Base-by-base conservation (phyloP, 768 basidiomycete species). In the Trametes meyenii region DNA sequence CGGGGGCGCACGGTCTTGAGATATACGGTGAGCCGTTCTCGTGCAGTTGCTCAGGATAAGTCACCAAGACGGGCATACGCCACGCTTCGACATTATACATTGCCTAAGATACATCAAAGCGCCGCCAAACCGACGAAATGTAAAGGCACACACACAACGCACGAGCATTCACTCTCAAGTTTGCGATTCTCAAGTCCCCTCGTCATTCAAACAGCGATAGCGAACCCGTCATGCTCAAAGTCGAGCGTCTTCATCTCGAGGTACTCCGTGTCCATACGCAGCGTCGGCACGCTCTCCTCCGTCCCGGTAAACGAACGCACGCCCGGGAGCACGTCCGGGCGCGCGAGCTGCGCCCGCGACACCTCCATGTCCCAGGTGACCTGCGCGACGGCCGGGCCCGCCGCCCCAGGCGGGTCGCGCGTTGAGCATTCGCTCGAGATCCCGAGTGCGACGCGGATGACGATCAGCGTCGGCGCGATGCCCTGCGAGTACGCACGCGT, bases 401-500 rank as follows among this genome's bases (percentile, higher is more conserved):
- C n/a, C 2, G 53, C 43, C 23, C 12, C 33, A 17, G 44, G 17
- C 3, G 40, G 51, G 54, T 46, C 43, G n/a, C 43, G 54, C 43
- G 54, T 45, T 19, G 54, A 36, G 43, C 35, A 55, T 33, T 55
- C 56, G 56, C 56, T 50, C 35, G 64, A 50, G 44, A 62, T 42
- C 21, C 67, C 66, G 19, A 67, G 53, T 19, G 63, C 67, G 21
- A 67, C 66, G 44, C 60, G 66, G 52, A 66, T 56, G 51, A 65
- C 55, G 48, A 69, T 65, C 21, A 69, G 55, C 58, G 66, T 69
- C 52, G 67, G 66, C n/a, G 66, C 67, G 51, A 69, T 67, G 33
- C 67, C 67, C 67, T 69, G 49, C n/a, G 2, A 11, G 19, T 13
- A 14, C 10, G 74, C 76, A 50, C 77, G 75, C 45, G 74, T 70